phyloP scores from a whole-genome alignment of 129 eudicot species.

The Helianthus tuberosus region DNA sequence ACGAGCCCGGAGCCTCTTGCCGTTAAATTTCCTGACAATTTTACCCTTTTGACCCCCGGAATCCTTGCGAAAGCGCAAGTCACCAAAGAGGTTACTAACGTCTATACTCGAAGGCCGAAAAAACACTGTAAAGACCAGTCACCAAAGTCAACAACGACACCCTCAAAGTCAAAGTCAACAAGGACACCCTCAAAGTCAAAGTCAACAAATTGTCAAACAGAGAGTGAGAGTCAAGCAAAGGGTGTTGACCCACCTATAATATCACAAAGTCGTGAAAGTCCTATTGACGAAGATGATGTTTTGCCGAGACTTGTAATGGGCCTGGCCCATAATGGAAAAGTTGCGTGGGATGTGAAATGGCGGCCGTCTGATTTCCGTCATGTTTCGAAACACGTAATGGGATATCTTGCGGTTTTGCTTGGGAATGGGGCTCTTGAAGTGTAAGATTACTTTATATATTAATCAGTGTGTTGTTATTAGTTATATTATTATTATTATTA shows the following conservation, averaged over 20 bases:
- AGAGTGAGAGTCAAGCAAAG: constrained; percentile 9
- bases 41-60: constrained; percentile 10
- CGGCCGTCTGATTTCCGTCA: constrained; percentile 43
- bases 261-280: constrained; percentile 19
- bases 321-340: constrained; percentile 93
- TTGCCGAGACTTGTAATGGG: constrained; percentile 88
- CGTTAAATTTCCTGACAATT: constrained; percentile 30
- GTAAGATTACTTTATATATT: constrained; percentile 46
- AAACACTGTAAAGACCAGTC: constrained; percentile 9
- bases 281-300: constrained; percentile 44
- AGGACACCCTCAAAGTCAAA: constrained; percentile 27
- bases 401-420: constrained; percentile 90
- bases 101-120: constrained; percentile 18
- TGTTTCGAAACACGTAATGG: constrained; percentile 60
- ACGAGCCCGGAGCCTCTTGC: constrained; percentile 40
- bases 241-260: constrained; percentile 15
- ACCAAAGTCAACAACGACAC: constrained; percentile 11
- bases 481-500: too few relatives aligned
- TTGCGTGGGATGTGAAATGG: constrained; percentile 99
- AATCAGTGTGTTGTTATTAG: background rate
- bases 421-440: constrained; percentile 98
- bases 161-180: constrained; percentile 21
- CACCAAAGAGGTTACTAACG: background rate
- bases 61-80: constrained; percentile 9
- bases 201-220: constrained; percentile 28